Evolutionary conservation across 2,329 filamentous ascomycete genomes (phyloP).

Genomic region (Neopestalotiopsis rosae): DNA sequence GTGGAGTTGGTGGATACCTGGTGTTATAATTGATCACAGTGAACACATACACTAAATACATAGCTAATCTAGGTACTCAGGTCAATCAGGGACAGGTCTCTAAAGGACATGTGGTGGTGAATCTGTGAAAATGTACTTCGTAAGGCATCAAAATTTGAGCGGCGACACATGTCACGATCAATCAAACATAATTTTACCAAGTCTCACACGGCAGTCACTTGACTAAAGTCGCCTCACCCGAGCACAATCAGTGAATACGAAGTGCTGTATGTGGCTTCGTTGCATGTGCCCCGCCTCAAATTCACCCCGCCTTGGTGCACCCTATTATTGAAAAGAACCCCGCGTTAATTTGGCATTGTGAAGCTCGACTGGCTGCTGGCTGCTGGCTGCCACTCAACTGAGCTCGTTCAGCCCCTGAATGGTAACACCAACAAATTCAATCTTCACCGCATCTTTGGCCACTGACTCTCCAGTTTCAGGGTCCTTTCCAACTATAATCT

Average conservation of each 20-base stretch:
- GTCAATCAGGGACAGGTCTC: too few relatives aligned
- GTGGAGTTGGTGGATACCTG: not conserved
- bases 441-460: conserved; percentile 12
- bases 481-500: not conserved
- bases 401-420: not conserved
- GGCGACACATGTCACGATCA: too few relatives aligned
- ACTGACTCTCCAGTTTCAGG: not conserved
- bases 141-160: too few relatives aligned
- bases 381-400: not conserved
- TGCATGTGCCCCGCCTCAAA: not conserved
- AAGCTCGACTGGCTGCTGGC: not conserved
- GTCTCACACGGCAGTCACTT: too few relatives aligned
- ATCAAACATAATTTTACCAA: too few relatives aligned
- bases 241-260: not conserved
- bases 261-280: not conserved
- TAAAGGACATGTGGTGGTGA: too few relatives aligned
- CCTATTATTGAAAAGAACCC: conserved; percentile 4
- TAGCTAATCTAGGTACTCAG: too few relatives aligned
- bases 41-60: too few relatives aligned
- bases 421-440: conserved; percentile 9
- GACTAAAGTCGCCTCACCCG: too few relatives aligned
- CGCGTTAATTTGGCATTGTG: conserved; percentile 1
- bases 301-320: conserved; percentile 7
- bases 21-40: too few relatives aligned
- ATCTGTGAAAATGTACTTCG: too few relatives aligned